These are phyloP conservation scores for Cyclotella atomus DNA, from an alignment of 108 stramenopile species.

Conservation along the genomic window DNA sequence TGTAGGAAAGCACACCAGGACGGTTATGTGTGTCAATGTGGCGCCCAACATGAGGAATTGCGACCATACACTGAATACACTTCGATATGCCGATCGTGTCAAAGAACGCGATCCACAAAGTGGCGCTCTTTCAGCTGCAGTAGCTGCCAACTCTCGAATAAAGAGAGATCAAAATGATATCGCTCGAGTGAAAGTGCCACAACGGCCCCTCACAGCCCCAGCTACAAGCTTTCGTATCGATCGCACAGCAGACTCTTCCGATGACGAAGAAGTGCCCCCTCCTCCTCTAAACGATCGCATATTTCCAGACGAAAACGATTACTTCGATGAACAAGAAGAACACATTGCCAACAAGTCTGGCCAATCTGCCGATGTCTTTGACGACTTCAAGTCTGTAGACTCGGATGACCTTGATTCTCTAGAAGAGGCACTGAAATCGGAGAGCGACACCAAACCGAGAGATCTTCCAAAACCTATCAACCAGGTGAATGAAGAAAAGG, in stretches of 20 bases:
- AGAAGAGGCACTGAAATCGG: slow-evolving; percentile 26
- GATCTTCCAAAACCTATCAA: neutral
- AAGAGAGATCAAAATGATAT: slow-evolving; percentile 33
- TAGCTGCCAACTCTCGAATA: slow-evolving; percentile 33
- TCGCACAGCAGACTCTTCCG: slow-evolving; percentile 26
- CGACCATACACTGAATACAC: slow-evolving; percentile 98
- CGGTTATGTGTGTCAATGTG: slow-evolving; percentile 98
- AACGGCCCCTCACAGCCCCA: slow-evolving; percentile 48
- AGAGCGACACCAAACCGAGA: neutral
- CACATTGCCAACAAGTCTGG: slow-evolving; percentile 3
- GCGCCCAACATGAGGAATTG: slow-evolving; percentile 93
- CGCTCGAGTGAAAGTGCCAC: slow-evolving; percentile 15
- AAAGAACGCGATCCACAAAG: slow-evolving; percentile 89
- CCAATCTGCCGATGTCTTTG: slow-evolving; percentile 25
- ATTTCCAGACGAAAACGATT: neutral
- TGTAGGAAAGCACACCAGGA: slow-evolving; percentile 89
- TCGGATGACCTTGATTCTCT: slow-evolving; percentile 18
- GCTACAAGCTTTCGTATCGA: slow-evolving; percentile 45
- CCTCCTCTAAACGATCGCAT: slow-evolving; percentile 21
- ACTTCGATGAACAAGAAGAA: neutral
- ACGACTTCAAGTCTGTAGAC: slow-evolving; percentile 24
- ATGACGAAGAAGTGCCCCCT: slow-evolving; percentile 36
- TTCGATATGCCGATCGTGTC: slow-evolving; percentile 96
- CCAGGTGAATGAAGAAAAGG: neutral
- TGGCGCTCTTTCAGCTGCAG: slow-evolving; percentile 57